A percentile compares a stretch with the other conserved stretches of the same genome.
phyloP scores from a whole-genome alignment of 345 rosid species.

The Gossypioides kirkii region DNA sequence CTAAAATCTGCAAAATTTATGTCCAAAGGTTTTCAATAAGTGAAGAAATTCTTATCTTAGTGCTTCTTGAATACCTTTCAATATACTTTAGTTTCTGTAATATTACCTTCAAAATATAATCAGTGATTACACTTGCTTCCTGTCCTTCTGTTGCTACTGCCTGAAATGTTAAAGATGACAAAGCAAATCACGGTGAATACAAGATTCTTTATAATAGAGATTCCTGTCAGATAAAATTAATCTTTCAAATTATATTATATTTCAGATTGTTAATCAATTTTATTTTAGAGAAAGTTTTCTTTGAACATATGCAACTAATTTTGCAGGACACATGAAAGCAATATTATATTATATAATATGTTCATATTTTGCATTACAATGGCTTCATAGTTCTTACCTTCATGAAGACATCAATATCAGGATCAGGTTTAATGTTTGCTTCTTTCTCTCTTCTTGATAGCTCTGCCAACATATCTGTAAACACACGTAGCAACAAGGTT shows the following conservation, averaged over 20 bases:
- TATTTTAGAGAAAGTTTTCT: neutral
- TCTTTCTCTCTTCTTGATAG: slow-evolving; percentile 47
- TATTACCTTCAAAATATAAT: slow-evolving; percentile 47
- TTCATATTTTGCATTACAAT: neutral
- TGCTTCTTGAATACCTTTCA: neutral
- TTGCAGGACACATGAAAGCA: neutral
- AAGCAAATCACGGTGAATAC: neutral
- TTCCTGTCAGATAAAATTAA: neutral
- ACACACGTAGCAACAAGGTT: neutral
- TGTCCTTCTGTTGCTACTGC: slow-evolving; percentile 44
- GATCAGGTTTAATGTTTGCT: slow-evolving; percentile 66
- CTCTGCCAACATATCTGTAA: slow-evolving; percentile 13
- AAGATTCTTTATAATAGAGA: neutral
- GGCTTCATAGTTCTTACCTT: slow-evolving; percentile 41
- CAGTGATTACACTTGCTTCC: slow-evolving; percentile 41
- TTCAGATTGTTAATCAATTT: neutral
- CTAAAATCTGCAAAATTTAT: slow-evolving; percentile 48
- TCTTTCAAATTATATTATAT: neutral
- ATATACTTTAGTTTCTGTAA: neutral
- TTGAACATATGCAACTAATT: neutral
- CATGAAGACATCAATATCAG: slow-evolving; percentile 75
- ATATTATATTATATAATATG: too few species aligned
- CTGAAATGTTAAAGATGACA: slow-evolving; percentile 18
- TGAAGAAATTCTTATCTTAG: too few species aligned
- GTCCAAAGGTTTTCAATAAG: slow-evolving; percentile 1